phyloP scores from a whole-genome alignment of 2,329 filamentous ascomycete species.

The Hymenoscyphus scutula region DNA sequence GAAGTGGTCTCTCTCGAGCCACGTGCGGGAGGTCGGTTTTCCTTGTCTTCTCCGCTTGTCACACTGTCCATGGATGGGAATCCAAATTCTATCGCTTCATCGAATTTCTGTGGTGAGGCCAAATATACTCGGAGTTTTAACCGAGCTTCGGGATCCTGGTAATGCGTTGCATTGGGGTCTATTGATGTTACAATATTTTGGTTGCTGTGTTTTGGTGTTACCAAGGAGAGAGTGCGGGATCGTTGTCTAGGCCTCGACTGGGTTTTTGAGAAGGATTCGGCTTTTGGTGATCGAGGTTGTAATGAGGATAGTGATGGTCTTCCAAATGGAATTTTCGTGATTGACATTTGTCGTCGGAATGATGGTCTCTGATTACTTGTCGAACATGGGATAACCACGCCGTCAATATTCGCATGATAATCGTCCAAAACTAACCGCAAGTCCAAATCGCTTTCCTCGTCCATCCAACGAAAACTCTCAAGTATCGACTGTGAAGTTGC shows the following conservation, averaged over 20 bases:
- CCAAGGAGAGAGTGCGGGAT: constrained; percentile 55
- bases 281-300: constrained; percentile 35
- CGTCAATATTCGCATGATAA: constrained; percentile 62
- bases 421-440: constrained; percentile 65
- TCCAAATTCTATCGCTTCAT: constrained; percentile 91
- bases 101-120: constrained; percentile 89
- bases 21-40: constrained; percentile 30
- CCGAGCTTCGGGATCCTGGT: constrained; percentile 85
- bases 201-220: constrained; percentile 43
- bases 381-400: constrained; percentile 47
- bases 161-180: constrained; percentile 75
- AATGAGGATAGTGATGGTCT: constrained; percentile 46
- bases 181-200: constrained; percentile 50
- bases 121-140: constrained; percentile 83
- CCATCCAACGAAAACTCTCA: constrained; percentile 71
- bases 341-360: constrained; percentile 69
- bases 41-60: constrained; percentile 37
- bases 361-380: constrained; percentile 53
- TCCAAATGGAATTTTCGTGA: constrained; percentile 63
- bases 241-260: constrained; percentile 38
- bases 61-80: constrained; percentile 66
- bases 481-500: constrained; percentile 33
- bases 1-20: constrained; percentile 26
- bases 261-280: constrained; percentile 25
- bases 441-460: constrained; percentile 70